A percentile compares a stretch with the other conserved stretches of the same genome.
Conservation (phyloP, 805 yeast species). For the Candida orba region DNA sequence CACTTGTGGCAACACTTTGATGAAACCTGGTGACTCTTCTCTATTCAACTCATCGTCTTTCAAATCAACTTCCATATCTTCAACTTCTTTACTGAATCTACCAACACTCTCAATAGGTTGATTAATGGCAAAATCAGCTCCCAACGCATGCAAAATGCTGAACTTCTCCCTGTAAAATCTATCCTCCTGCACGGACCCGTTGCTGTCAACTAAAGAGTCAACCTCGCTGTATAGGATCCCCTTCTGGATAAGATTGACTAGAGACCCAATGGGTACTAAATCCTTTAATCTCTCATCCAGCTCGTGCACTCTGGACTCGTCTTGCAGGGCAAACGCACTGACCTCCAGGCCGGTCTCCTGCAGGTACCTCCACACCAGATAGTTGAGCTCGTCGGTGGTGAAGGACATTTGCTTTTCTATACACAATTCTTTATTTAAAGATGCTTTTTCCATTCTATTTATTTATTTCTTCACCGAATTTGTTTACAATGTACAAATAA, state of each 20-base stretch:
- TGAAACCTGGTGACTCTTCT: conserved; percentile 21
- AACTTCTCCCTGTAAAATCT: conserved; percentile 27
- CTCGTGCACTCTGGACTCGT: conserved; percentile 50
- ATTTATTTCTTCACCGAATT: neutral
- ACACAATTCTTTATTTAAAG: neutral
- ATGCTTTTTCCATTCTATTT: too few species aligned
- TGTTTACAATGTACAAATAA: too few species aligned
- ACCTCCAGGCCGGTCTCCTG: conserved; percentile 78
- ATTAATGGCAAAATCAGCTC: conserved; percentile 31
- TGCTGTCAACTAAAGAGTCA: conserved; percentile 44
- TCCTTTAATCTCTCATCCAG: conserved; percentile 45
- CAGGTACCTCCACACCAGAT: conserved; percentile 85
- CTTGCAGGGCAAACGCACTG: conserved; percentile 73
- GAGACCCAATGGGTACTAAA: conserved; percentile 66
- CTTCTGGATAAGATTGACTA: conserved; percentile 77
- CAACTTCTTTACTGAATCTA: conserved; percentile 22
- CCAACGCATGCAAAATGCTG: conserved; percentile 48
- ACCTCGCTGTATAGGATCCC: conserved; percentile 76
- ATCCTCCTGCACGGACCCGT: conserved; percentile 25
- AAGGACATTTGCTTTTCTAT: conserved; percentile 54
- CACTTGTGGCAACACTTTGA: conserved; percentile 32
- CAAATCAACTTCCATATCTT: conserved; percentile 1
- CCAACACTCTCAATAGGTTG: conserved; percentile 26
- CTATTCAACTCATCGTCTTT: conserved; percentile 4
- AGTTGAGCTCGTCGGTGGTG: conserved; percentile 78